These are phyloP conservation scores for Torulaspora globosa DNA, from an alignment of 1,139 yeast genomes.

Conservation along the genomic window DNA sequence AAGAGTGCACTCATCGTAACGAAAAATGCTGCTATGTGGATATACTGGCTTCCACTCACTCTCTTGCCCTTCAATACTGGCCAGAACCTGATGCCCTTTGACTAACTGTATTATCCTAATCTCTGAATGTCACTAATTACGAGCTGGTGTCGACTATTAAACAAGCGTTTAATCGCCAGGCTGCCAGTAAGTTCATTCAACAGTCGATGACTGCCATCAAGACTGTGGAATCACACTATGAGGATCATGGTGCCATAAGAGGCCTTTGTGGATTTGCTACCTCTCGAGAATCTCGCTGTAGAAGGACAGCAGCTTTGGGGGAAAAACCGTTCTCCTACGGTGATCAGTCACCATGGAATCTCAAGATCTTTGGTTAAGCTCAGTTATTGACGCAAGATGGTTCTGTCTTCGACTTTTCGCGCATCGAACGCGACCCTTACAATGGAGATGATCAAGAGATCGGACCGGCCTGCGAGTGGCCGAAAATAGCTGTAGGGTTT, in stretches of 20 bases:
- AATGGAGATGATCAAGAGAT: background rate
- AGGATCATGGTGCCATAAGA: no score
- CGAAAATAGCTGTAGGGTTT: background rate
- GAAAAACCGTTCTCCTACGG: background rate
- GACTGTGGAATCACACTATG: no score
- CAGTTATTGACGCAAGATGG: no score
- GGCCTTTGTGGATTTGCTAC: no score
- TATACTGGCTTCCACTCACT: no score
- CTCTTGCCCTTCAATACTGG: background rate
- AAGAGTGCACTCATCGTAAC: slow-evolving; percentile 1
- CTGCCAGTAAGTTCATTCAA: background rate
- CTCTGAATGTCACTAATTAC: background rate
- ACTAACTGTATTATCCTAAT: background rate
- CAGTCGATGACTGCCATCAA: no score
- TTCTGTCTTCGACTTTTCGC: slow-evolving; percentile 1
- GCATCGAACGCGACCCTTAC: slow-evolving; percentile 4
- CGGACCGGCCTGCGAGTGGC: background rate
- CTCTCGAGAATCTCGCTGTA: no score
- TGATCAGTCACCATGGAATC: background rate
- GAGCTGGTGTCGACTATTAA: background rate
- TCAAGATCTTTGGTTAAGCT: no score
- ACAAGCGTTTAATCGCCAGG: no score
- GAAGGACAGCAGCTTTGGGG: no score
- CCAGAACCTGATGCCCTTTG: slow-evolving; percentile 1
- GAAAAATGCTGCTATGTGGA: background rate